phyloP scores from a whole-genome alignment of 2,329 filamentous ascomycete species.

The Cryphonectria japonica region DNA sequence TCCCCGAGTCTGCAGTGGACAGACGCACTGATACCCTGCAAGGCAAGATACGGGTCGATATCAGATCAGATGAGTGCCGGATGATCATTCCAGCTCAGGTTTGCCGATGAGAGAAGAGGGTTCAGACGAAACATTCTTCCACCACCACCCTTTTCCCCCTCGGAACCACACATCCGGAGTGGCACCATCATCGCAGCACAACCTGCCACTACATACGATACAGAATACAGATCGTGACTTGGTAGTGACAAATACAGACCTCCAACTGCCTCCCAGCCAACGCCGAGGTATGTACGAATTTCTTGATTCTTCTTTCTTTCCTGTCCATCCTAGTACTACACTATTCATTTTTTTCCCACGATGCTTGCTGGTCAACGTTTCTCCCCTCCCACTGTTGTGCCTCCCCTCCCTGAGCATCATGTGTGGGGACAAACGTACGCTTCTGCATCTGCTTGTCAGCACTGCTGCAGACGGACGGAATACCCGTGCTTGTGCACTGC shows the following conservation, averaged over 20 bases:
- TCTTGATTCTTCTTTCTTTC: not conserved
- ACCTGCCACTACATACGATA: not conserved
- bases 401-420: not conserved
- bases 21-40: constrained; percentile 10
- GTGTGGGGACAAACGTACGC: not conserved
- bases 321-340: not conserved
- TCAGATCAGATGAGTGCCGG: not conserved
- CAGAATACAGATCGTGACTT: not conserved
- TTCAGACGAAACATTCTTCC: not conserved
- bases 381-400: not conserved
- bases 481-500: not conserved
- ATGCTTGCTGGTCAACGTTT: not conserved
- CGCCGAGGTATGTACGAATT: not conserved
- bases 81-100: not conserved
- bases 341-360: not conserved
- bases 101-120: not conserved
- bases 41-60: constrained; percentile 5
- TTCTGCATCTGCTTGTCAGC: constrained; percentile 10
- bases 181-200: not conserved
- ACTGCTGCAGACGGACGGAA: constrained; percentile 3
- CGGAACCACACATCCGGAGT: not conserved
- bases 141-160: not conserved
- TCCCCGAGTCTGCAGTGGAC: not conserved
- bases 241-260: not conserved
- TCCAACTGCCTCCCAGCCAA: not conserved